phyloP scores from a whole-genome alignment of 768 basidiomycete species.

The Rhizopogon roseolus region DNA sequence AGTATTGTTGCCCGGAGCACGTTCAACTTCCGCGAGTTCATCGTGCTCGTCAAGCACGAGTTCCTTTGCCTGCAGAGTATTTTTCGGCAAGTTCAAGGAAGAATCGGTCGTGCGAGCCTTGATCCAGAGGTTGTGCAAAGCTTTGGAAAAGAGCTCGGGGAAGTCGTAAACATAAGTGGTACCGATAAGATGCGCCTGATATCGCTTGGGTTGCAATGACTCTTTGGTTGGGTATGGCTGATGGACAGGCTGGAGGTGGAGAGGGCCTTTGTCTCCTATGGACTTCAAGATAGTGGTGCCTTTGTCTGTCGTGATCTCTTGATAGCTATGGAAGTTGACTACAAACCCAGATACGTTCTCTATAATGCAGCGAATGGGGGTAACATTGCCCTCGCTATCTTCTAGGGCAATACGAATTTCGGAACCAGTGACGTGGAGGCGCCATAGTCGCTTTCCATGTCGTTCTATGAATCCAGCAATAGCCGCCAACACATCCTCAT shows the following conservation, averaged over 20 bases:
- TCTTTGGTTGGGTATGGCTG: slow-evolving; percentile 95
- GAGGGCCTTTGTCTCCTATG: slow-evolving; percentile 94
- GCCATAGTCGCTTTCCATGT: slow-evolving; percentile 97
- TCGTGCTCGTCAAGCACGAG: slow-evolving; percentile 94
- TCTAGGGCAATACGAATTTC: slow-evolving; percentile 95
- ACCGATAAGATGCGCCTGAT: slow-evolving; percentile 96
- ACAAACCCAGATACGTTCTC: slow-evolving; percentile 99
- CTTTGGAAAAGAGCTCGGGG: slow-evolving; percentile 98
- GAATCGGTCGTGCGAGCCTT: slow-evolving; percentile 62
- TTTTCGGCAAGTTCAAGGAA: slow-evolving; percentile 68
- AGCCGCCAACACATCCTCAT: slow-evolving; percentile 94
- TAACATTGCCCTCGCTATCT: slow-evolving; percentile 91
- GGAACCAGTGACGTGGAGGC: slow-evolving; percentile 94
- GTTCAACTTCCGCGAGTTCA: slow-evolving; percentile 82
- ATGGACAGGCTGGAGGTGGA: slow-evolving; percentile 94
- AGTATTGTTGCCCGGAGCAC: slow-evolving; percentile 89
- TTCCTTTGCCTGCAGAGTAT: slow-evolving; percentile 79
- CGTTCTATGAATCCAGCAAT: slow-evolving; percentile 99
- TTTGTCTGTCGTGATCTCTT: slow-evolving; percentile 95
- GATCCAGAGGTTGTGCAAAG: slow-evolving; percentile 89
- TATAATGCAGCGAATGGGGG: slow-evolving; percentile 95
- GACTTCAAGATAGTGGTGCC: slow-evolving; percentile 95
- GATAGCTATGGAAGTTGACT: slow-evolving; percentile 97
- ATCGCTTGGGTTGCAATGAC: slow-evolving; percentile 96
- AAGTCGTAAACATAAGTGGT: slow-evolving; percentile 99